Base-by-base conservation (phyloP, 1,284 basidiomycete species). In the Irpex sp. region DNA sequence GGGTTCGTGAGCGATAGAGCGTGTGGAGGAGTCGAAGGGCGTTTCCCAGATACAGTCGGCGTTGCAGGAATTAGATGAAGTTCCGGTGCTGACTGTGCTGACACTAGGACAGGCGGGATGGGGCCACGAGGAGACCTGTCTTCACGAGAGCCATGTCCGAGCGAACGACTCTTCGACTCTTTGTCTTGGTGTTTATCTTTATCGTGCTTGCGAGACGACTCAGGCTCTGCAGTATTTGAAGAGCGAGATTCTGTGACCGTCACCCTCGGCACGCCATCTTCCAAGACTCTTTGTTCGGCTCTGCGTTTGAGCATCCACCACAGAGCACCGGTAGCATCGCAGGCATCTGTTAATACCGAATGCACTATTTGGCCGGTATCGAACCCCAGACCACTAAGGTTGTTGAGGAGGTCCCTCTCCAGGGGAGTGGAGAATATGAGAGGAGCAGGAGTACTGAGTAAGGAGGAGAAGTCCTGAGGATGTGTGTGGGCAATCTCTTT, bases 231-330 rank as follows among this genome's bases (percentile, higher is more conserved):
- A 26, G 33, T 26, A 33, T 21, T 49, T 33, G 56, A 58, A 21
- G 39, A 59, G 21, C 57, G 31, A 19, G 55, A 43, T 36, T 62
- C 53, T 5, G 43, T 11, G 0, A 67, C 68, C 19, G 55, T 57
- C 19, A 21, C 56, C 35, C 17, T 61, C 36, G 37, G 49, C 46
- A 21, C n/a, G n/a, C 60, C 55, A 13, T 82, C 79, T 56, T 85
- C 83, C 26, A 82, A 37, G 11, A 80, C 78, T 62, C 82, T 85
- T 70, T 86, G 88, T 73, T 93, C 89, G 7, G 88, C 83, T 70
- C 89, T 92, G 68, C 89, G 85, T 70, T 92, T 88, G 58, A 99
- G 78, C 82, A 98, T 93, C 97, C 97, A 99, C 97, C 97, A 99
- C 9, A 94, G 78, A 1, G 96, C 94, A 8, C 95, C 92, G 5